phyloP scores from a whole-genome alignment of 768 basidiomycete genomes.

The Hebeloma cylindrosporum region DNA sequence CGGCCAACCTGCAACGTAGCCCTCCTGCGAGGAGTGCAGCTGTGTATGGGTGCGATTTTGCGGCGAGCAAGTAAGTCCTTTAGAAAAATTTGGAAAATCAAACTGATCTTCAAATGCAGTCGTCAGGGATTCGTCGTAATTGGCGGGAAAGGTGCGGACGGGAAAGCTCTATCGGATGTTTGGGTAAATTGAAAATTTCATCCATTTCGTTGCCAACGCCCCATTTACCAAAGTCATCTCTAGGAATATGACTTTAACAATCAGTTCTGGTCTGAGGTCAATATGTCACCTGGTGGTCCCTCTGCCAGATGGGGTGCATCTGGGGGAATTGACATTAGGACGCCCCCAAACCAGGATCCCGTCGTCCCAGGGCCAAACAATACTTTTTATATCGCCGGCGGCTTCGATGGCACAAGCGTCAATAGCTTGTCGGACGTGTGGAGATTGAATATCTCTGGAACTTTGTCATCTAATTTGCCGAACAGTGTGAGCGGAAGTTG shows the following conservation, averaged over 20 bases:
- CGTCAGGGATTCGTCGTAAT: constrained; percentile 74
- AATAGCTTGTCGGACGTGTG: constrained; percentile 66
- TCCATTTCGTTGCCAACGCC: neutral
- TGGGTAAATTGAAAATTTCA: constrained; percentile 56
- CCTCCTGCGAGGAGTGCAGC: constrained; percentile 69
- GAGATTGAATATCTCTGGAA: constrained; percentile 68
- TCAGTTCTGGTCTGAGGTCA: constrained; percentile 73
- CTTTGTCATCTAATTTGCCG: constrained; percentile 67
- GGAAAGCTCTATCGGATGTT: constrained; percentile 59
- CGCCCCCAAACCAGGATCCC: constrained; percentile 40
- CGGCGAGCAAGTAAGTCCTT: constrained; percentile 75
- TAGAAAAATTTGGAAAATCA: neutral
- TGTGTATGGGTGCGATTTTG: constrained; percentile 66
- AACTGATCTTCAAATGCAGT: constrained; percentile 37
- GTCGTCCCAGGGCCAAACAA: constrained; percentile 59
- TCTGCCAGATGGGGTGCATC: constrained; percentile 68
- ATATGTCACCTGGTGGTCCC: constrained; percentile 52
- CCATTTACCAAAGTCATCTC: constrained; percentile 2
- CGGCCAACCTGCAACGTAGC: constrained; percentile 40
- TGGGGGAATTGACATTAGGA: constrained; percentile 71
- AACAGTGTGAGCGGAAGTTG: constrained; percentile 55
- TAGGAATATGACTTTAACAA: constrained; percentile 78
- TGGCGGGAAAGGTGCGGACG: constrained; percentile 63
- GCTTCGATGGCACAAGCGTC: constrained; percentile 47
- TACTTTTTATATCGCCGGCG: constrained; percentile 75